Evolutionary conservation across 2,329 filamentous ascomycete genomes (phyloP), one percentile per base, ranked within the genome.

Genomic region (Botryotinia convoluta): DNA sequence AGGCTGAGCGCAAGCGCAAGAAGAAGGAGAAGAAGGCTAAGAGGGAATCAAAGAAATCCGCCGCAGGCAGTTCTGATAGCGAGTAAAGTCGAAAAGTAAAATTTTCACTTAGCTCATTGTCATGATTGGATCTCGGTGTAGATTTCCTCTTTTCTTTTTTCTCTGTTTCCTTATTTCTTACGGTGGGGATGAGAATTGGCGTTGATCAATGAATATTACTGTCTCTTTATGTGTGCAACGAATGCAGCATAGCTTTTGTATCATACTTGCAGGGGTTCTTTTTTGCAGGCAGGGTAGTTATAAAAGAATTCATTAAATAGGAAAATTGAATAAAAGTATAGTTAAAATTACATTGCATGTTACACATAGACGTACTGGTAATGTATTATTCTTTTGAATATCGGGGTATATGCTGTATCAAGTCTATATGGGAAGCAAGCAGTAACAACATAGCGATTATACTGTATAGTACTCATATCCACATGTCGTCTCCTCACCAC

Each of bases 11-110:
- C 79, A 86, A 84, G 74, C 83, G 85, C 79, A 85, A 86, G 79
- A 84, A 84, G 76, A 86, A 87, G 75, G 85, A 86, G 74, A 89
- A 88, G 82, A 85, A 85, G 74, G 82, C 83, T 73, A 85, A 87
- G 81, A 86, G 84, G 73, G 84, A 85, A 78, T 83, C 83, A 72
- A 86, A 87, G 78, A 83, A 83, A 73, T 86, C 86, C 75, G 76
- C 76, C 48, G 79, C 76, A 45, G 80, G 79, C 14, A 80, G 78
- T 73, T 79, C 78, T 72, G 86, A 87, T 79, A 87, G 86, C 78
- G 86, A 88, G 72, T 88, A 82, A 73, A 57, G 18, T 32, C 6
- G 37, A 69, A 68, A 69, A 32, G n/a, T 44, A 32, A 16, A 42
- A 42, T 42, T 69, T 69, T 68, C 35, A 32, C 44, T 18, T 51